phyloP scores from a whole-genome alignment of 345 rosid genomes.

The Adansonia digitata region DNA sequence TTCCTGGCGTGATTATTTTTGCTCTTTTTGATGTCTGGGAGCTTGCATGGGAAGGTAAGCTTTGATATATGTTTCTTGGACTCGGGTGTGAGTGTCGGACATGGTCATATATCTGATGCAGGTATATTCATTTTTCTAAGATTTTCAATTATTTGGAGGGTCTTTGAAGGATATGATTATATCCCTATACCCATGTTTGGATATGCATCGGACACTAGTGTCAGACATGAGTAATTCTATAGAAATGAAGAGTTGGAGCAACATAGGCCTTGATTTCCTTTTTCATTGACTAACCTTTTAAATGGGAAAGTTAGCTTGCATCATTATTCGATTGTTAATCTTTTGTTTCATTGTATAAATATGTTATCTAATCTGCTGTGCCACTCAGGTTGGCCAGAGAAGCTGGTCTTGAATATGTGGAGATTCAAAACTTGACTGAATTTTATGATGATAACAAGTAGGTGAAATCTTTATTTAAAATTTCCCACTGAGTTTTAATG shows the following conservation, averaged over 20 bases:
- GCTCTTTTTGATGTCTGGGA: neutral
- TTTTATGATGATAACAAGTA: slow-evolving; percentile 93
- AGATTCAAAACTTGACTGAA: slow-evolving; percentile 88
- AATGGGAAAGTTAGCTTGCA: neutral
- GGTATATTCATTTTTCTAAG: no score
- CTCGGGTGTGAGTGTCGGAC: no score
- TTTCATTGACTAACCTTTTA: neutral
- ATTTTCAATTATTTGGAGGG: no score
- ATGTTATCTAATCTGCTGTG: slow-evolving; percentile 8
- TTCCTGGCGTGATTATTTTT: neutral
- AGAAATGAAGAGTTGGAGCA: no score
- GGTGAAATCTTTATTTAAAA: neutral
- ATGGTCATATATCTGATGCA: no score
- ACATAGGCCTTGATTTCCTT: neutral
- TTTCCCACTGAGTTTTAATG: neutral
- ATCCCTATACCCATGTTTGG: no score
- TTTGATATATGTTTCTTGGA: no score
- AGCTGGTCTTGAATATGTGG: slow-evolving; percentile 93
- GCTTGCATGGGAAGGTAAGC: neutral
- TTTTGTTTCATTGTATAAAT: neutral
- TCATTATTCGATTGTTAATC: neutral
- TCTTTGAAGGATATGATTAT: no score
- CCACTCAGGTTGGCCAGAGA: slow-evolving; percentile 79
- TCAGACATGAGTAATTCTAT: no score
- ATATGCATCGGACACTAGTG: no score